Evolutionary conservation across 805 yeast genomes (phyloP).

Genomic region (Pichia occidentalis): DNA sequence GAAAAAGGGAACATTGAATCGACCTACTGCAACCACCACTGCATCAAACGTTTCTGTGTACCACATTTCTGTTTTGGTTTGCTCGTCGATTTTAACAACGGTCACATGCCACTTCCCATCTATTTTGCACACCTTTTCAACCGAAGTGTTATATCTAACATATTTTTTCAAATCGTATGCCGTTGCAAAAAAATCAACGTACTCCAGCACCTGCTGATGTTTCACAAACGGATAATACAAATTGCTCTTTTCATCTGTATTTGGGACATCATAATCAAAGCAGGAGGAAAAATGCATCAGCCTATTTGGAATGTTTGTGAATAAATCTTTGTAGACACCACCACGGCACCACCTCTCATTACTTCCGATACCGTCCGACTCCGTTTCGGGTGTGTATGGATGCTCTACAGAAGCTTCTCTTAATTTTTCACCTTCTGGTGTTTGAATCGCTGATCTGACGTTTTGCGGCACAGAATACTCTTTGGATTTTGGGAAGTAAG

Average conservation of each 20-base stretch:
- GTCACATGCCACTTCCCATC: constrained; percentile 31
- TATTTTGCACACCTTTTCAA: constrained; percentile 24
- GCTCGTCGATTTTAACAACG: constrained; percentile 14
- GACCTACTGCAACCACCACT: constrained; percentile 35
- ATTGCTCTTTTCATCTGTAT: neutral
- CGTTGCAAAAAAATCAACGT: constrained; percentile 19
- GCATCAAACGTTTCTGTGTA: constrained; percentile 37
- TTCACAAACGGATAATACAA: constrained; percentile 19
- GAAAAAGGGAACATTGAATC: constrained; percentile 33
- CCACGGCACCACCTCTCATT: constrained; percentile 32
- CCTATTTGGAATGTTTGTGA: constrained; percentile 35
- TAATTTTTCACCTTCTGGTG: no score
- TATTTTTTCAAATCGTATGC: constrained; percentile 24
- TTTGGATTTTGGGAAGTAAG: constrained; percentile 17
- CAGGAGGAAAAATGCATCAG: constrained; percentile 35
- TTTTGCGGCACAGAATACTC: constrained; percentile 13
- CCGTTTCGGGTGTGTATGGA: no score
- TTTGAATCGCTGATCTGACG: constrained; percentile 15
- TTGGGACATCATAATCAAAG: constrained; percentile 15
- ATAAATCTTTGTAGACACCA: constrained; percentile 32
- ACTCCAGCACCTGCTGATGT: constrained; percentile 16
- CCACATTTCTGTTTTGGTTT: constrained; percentile 28
- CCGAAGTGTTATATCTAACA: constrained; percentile 30
- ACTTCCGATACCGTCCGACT: no score
- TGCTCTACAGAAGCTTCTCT: no score